Base-by-base conservation (phyloP, 140 eudicot species). In the Stevia rebaudiana region DNA sequence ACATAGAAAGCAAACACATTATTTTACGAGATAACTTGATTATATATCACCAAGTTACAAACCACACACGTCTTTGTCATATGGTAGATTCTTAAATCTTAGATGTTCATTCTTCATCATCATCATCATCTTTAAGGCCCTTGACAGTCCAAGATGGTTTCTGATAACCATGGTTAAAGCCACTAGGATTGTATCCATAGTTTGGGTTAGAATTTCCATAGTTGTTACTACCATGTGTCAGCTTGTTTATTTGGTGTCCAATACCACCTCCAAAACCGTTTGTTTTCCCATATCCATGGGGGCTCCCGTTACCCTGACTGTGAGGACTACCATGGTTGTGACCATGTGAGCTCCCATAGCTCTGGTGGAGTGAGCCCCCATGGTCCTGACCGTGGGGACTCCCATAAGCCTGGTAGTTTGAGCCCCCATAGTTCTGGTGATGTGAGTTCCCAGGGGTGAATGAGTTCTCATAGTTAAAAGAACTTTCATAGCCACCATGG, bases 81-180 rank as follows among this genome's bases (percentile, higher is more conserved):
- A 55, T 46, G 73, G 24, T 58, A 58, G 63, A 49, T 56, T 60
- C 13, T 54, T 65, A 19, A 17, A 44, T 31, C 57, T 51, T 42
- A 46, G 48, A 33, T 70, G 25, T 63, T 47, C 63, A 76, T 40
- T 53, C 67, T 40, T 82, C 89, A 9, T 76, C 81, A n/a, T 68
- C 71, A 0, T 65, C 82, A 9, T 76, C 81, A n/a, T 68, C 71
- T 0, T 65, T 80, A 21, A 76, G 67, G n/a, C 72, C 75, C 76
- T 83, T 79, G 60, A 76, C 22, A 48, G 35, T 62, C 87, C 87
- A 81, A 33, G 74, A 23, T 10, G 70, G 75, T 41, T 69, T 64
- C 70, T 60, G 68, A 55, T 76, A 54, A 57, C 80, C 82, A 28
- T 67, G 74, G 60, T 65, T 67, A 19, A 25, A 17, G 22, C 74